Conservation (phyloP, 768 basidiomycete species). For the Serendipita sp. region DNA sequence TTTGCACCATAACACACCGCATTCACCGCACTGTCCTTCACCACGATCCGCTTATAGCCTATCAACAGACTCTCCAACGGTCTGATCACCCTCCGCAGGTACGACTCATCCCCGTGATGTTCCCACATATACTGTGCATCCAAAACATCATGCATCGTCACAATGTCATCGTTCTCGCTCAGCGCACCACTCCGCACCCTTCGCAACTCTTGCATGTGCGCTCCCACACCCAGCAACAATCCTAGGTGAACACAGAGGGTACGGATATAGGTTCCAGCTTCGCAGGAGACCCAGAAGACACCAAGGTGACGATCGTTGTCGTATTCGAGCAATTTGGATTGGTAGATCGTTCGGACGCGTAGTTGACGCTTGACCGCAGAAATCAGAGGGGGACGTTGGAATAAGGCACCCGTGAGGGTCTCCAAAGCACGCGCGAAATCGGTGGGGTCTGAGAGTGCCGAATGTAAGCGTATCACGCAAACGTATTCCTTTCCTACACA, state of each 20-base stretch:
- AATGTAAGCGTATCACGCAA: constrained; percentile 86
- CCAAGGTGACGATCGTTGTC: constrained; percentile 93
- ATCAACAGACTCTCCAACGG: constrained; percentile 88
- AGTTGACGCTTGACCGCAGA: constrained; percentile 98
- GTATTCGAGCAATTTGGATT: constrained; percentile 89
- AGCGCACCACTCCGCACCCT: constrained; percentile 90
- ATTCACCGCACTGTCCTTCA: constrained; percentile 98
- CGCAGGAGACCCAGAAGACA: constrained; percentile 98
- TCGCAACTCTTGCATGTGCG: constrained; percentile 99
- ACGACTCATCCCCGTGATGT: constrained; percentile 93
- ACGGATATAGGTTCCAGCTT: constrained; percentile 72
- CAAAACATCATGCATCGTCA: constrained; percentile 98
- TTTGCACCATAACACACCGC: constrained; percentile 98
- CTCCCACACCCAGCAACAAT: constrained; percentile 85
- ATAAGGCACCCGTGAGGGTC: constrained; percentile 93
- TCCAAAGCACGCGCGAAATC: constrained; percentile 86
- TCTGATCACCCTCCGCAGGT: constrained; percentile 85
- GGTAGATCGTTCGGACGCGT: constrained; percentile 92
- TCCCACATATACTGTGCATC: constrained; percentile 99
- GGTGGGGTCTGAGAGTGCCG: constrained; percentile 61
- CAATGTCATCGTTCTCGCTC: constrained; percentile 95
- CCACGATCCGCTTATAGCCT: constrained; percentile 96
- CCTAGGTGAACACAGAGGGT: constrained; percentile 97
- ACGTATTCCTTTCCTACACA: constrained; percentile 84
- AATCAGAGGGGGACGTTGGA: constrained; percentile 97